Conservation (phyloP, 352 stramenopile genomes). For the Plasmopara viticola region DNA sequence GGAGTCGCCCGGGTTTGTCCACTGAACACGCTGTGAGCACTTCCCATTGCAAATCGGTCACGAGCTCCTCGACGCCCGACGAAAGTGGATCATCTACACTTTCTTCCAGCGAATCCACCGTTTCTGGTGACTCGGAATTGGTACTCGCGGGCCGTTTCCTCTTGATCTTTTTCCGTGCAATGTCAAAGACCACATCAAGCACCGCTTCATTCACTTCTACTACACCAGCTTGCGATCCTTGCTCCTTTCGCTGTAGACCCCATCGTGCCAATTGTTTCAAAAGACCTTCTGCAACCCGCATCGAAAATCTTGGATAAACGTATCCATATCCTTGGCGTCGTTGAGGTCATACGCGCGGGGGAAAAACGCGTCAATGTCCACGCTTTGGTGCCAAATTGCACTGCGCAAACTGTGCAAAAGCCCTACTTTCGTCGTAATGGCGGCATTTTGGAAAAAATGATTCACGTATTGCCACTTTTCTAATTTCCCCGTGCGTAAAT, state of each 20-base stretch:
- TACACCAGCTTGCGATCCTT: constrained; percentile 5
- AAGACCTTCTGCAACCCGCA: constrained; percentile 75
- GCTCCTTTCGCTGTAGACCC: constrained; percentile 16
- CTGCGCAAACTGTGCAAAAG: constrained; percentile 79
- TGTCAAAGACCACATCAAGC: constrained; percentile 44
- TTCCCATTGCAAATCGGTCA: constrained; percentile 78
- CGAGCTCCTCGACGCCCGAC: constrained; percentile 34
- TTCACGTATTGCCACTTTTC: constrained; percentile 86
- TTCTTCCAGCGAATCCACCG: constrained; percentile 43
- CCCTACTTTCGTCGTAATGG: constrained; percentile 89
- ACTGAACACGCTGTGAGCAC: constrained; percentile 44
- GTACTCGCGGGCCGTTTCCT: constrained; percentile 26
- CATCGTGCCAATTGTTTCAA: constrained; percentile 60
- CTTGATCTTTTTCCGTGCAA: constrained; percentile 56
- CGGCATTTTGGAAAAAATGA: constrained; percentile 89
- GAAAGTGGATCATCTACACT: constrained; percentile 40
- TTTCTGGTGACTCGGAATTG: constrained; percentile 1
- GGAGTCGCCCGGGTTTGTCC: constrained; percentile 38
- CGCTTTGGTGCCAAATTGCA: constrained; percentile 74
- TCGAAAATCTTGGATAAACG: constrained; percentile 90
- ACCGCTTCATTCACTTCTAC: constrained; percentile 46
- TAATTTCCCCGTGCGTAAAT: constrained; percentile 73
- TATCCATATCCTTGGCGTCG: constrained; percentile 69
- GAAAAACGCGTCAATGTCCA: constrained; percentile 80
- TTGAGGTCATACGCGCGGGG: constrained; percentile 89